Conservation (phyloP, 148 eudicot species). For the Cornus florida region DNA sequence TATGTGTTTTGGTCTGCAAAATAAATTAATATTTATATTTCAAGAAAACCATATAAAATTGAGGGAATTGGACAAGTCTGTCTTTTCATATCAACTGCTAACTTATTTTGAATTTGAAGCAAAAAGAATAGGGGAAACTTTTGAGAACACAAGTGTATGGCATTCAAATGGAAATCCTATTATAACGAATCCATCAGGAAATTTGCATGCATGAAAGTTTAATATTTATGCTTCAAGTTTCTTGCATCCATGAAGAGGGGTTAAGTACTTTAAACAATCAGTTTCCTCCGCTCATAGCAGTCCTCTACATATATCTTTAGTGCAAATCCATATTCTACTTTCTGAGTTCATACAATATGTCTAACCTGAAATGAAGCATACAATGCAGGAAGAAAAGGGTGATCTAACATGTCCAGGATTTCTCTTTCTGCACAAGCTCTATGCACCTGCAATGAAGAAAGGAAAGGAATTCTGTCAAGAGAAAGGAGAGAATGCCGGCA, state of each 20-base stretch:
- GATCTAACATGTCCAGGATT: slow-evolving; percentile 87
- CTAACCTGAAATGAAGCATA: slow-evolving; percentile 99
- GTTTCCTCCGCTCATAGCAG: not conserved
- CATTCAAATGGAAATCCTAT: not conserved
- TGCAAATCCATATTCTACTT: not conserved
- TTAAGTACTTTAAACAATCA: not conserved
- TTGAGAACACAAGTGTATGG: not conserved
- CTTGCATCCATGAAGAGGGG: too few relatives aligned
- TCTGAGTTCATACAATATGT: not conserved
- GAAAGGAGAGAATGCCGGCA: not conserved
- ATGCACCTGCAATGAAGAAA: slow-evolving; percentile 64
- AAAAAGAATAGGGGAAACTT: not conserved
- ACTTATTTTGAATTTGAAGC: not conserved
- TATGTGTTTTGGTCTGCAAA: slow-evolving; percentile 88
- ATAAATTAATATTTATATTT: not conserved
- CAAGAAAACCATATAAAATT: not conserved
- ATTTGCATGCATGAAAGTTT: not conserved
- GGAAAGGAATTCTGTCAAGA: slow-evolving; percentile 3
- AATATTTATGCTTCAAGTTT: too few relatives aligned
- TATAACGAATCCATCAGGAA: not conserved
- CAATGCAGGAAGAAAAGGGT: slow-evolving; percentile 96
- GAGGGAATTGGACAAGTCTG: not conserved
- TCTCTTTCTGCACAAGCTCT: slow-evolving; percentile 99
- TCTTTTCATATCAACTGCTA: not conserved
- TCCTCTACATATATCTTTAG: not conserved